These are phyloP conservation scores for Euphorbia peplus DNA, from an alignment of 345 rosid species.

Conservation along the genomic window DNA sequence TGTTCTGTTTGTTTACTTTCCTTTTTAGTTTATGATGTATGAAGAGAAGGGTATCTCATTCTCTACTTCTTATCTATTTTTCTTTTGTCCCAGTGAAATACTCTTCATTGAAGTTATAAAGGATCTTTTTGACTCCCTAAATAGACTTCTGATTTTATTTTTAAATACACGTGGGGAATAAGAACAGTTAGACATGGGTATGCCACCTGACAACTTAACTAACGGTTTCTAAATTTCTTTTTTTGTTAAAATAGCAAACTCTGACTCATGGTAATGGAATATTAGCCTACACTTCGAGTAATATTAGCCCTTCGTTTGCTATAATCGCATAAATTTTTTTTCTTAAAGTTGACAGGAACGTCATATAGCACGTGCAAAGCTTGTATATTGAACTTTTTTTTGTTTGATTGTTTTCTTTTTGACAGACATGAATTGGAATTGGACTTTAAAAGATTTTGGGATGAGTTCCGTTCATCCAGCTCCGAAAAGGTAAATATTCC, in stretches of 20 bases:
- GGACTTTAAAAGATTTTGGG: conserved; percentile 99
- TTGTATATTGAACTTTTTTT: background rate
- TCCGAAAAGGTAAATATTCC: conserved; percentile 67
- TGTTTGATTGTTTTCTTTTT: conserved; percentile 17
- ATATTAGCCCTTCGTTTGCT: background rate
- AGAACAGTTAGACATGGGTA: background rate
- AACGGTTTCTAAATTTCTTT: background rate
- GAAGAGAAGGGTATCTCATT: background rate
- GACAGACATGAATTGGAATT: conserved; percentile 86
- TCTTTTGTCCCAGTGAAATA: background rate
- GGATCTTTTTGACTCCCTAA: background rate
- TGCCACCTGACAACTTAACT: background rate
- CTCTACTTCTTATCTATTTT: background rate
- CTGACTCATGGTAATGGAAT: background rate
- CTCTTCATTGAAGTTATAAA: background rate
- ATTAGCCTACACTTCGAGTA: background rate
- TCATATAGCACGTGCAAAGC: background rate
- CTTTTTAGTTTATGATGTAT: background rate
- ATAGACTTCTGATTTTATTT: background rate
- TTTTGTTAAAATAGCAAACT: background rate
- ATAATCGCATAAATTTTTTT: background rate
- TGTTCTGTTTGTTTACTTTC: background rate
- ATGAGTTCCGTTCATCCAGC: conserved; percentile 97
- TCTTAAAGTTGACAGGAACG: background rate
- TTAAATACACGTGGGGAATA: background rate